These are phyloP conservation scores for Aspergillus pseudotamarii DNA, from an alignment of 2,329 filamentous ascomycete genomes.

Conservation along the genomic window DNA sequence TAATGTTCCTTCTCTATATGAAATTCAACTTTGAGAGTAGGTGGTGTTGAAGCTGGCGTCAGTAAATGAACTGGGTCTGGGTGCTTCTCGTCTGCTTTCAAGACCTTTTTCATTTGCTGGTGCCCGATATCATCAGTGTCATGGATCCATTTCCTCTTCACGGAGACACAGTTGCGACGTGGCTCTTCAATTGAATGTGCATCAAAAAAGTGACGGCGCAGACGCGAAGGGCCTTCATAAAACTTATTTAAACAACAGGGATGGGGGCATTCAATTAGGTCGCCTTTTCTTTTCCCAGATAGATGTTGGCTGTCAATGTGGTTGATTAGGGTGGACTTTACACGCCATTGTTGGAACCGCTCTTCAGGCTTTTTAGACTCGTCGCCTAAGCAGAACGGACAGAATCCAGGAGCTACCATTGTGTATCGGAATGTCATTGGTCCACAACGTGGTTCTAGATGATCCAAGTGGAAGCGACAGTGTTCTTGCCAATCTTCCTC, in stretches of 20 bases:
- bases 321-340: conserved; percentile 12
- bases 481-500: conserved; percentile 8
- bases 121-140: conserved; percentile 32
- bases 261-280: neutral
- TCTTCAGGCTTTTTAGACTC: conserved; percentile 2
- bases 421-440: conserved; percentile 12
- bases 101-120: no score
- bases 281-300: neutral
- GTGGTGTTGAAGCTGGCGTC: neutral
- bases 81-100: neutral
- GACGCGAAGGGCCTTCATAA: neutral
- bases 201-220: conserved; percentile 2
- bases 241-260: neutral
- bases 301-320: conserved; percentile 8
- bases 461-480: conserved; percentile 4
- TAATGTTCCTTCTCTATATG: no score
- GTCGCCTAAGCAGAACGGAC: conserved; percentile 15
- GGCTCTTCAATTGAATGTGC: conserved; percentile 8
- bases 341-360: conserved; percentile 14
- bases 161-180: conserved; percentile 1
- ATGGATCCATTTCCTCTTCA: conserved; percentile 5
- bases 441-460: conserved; percentile 7
- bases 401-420: conserved; percentile 13
- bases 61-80: neutral
- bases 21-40: neutral